phyloP scores from a whole-genome alignment of 257 asterid species.

The Nicotiana knightiana region DNA sequence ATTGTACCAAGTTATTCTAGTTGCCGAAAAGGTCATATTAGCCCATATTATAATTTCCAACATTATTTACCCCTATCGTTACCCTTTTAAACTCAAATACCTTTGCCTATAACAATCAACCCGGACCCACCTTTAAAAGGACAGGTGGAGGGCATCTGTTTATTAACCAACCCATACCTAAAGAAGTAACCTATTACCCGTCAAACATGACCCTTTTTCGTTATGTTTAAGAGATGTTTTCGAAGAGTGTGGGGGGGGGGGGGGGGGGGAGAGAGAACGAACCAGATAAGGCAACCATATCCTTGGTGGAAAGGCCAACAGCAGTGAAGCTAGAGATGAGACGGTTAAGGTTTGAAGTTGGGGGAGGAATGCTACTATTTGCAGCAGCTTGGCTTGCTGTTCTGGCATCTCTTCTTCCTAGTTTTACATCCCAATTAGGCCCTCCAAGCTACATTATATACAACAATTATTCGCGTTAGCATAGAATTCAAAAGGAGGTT shows the following conservation, averaged over 20 bases:
- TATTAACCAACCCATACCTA: no score
- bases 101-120: no score
- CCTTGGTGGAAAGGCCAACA: constrained; percentile 67
- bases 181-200: no score
- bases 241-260: background rate
- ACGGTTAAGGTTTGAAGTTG: constrained; percentile 63
- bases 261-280: background rate
- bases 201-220: no score
- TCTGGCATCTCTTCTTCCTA: constrained; percentile 79
- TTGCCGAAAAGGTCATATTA: no score
- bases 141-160: no score
- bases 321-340: constrained; percentile 53
- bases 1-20: no score
- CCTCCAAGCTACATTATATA: constrained; percentile 64
- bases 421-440: constrained; percentile 57
- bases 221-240: no score
- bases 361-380: constrained; percentile 74
- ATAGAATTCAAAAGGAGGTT: background rate
- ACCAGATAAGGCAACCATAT: constrained; percentile 83
- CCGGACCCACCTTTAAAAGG: no score
- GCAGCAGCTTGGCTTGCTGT: constrained; percentile 81
- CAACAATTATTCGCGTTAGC: background rate
- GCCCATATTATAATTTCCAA: no score
- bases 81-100: no score
- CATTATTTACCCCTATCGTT: no score